These are phyloP conservation scores for Mesembryanthemum crystallinum DNA, from an alignment of 148 eudicot species.

Conservation along the genomic window DNA sequence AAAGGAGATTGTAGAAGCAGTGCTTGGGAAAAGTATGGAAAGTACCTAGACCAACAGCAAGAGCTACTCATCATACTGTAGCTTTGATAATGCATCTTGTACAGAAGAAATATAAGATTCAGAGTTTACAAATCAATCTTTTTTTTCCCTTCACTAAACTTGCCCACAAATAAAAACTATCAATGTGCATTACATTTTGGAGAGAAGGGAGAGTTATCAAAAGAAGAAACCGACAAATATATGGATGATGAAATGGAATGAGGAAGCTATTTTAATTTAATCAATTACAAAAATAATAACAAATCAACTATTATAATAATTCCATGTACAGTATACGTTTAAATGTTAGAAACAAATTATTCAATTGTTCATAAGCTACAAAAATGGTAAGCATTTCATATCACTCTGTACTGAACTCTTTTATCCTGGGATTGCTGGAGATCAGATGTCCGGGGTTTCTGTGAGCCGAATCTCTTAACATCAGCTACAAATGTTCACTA, in stretches of 20 bases:
- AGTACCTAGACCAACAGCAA: background rate
- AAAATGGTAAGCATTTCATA: too few species aligned
- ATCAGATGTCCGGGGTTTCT: too few species aligned
- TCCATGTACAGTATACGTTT: too few species aligned
- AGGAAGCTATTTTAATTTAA: background rate
- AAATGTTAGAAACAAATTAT: too few species aligned
- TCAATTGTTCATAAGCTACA: too few species aligned
- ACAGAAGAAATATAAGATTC: slow-evolving; percentile 9
- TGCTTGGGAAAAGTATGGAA: background rate
- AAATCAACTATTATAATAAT: too few species aligned
- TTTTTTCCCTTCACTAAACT: background rate
- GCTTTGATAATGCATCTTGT: slow-evolving; percentile 18
- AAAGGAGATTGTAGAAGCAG: background rate
- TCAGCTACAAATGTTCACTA: too few species aligned
- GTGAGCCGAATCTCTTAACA: too few species aligned
- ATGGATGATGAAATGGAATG: background rate
- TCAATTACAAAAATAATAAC: background rate
- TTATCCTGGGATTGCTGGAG: too few species aligned
- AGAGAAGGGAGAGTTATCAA: background rate
- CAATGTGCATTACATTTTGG: background rate
- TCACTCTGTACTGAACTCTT: too few species aligned
- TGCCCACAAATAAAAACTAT: background rate
- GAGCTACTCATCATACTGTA: background rate
- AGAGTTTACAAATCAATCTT: background rate
- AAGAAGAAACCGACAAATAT: background rate